Base-by-base conservation (phyloP, 2,329 filamentous ascomycete genomes). In the Aspergillus intermedius region DNA sequence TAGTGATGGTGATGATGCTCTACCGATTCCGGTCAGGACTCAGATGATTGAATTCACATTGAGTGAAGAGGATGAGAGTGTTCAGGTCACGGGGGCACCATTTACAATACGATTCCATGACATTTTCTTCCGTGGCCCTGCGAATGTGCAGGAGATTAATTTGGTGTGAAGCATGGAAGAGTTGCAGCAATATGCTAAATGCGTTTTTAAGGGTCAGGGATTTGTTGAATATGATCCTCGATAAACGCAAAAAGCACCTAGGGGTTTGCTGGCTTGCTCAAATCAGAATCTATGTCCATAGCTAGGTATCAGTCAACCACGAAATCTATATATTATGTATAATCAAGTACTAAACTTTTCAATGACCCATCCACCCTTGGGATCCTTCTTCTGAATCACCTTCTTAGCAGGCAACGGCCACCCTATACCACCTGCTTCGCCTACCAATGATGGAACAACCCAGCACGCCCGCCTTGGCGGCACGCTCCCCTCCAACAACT, bases 391-490 rank as follows among this genome's bases (percentile, higher is more conserved):
- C 73, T 97, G 91, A 59, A 82, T 77, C 39, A 97, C 86, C 72
- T 87, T 94, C 70, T 83, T 84, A n/a, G 87, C 84, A 3, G 88
- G 87, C 65, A 98, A 68, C 10, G 88, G 86, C 91, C 91, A 96
- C 0, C 89, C 88, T 57, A 83, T 75, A 0, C 81, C 81, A 0
- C 81, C 83, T 0, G 77, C 71, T 52, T 78, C 81, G 60, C 89
- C 87, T 0, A 87, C 84, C 55, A 97, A 65, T 56, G 84, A 86
- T 43, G 91, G 85, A 55, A 91, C 81, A 2, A 95, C 87, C 81
- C 87, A 94, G 59, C 87, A 90, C 68, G 93, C 86, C 44, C 91
- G 79, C 53, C 72, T 71, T 58, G 74, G 76, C 40, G 66, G 71
- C 44, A 70, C 65, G 10, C 34, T 37, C 0, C 72, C 74, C 9